A percentile compares a stretch with the other conserved stretches of the same genome.
These are phyloP conservation scores for Fusarium siculi DNA, from an alignment of 2,329 filamentous ascomycete species.

Conservation along the genomic window DNA sequence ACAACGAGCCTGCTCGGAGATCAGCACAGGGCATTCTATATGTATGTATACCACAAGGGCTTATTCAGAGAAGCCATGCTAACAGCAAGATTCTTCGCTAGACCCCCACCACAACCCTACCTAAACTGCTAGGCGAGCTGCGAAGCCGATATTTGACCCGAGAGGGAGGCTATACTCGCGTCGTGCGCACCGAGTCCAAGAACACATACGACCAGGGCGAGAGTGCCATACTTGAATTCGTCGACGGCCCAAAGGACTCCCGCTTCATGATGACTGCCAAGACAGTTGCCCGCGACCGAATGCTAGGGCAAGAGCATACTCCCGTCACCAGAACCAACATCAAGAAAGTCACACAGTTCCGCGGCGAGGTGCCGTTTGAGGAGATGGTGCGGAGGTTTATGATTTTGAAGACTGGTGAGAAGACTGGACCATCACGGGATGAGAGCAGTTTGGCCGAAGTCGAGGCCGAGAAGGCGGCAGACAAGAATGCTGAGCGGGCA, in stretches of 20 bases:
- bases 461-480: slow-evolving; percentile 34
- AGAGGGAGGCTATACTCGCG: slow-evolving; percentile 93
- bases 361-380: slow-evolving; percentile 76
- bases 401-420: slow-evolving; percentile 33
- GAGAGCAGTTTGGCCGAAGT: slow-evolving; percentile 28
- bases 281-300: slow-evolving; percentile 74
- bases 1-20: slow-evolving; percentile 82
- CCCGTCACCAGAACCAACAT: slow-evolving; percentile 82
- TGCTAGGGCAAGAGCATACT: slow-evolving; percentile 67
- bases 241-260: slow-evolving; percentile 94
- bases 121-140: slow-evolving; percentile 89
- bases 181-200: slow-evolving; percentile 89
- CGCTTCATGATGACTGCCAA: slow-evolving; percentile 94
- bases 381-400: slow-evolving; percentile 63
- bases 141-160: slow-evolving; percentile 80
- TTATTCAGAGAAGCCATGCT: slow-evolving; percentile 1
- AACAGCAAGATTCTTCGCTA: slow-evolving; percentile 47
- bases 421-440: slow-evolving; percentile 8
- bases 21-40: slow-evolving; percentile 85
- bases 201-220: slow-evolving; percentile 86
- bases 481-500: slow-evolving; percentile 47
- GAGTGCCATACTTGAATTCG: slow-evolving; percentile 91
- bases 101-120: slow-evolving; percentile 76
- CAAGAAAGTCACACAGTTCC: slow-evolving; percentile 84
- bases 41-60: slow-evolving; percentile 64